These are phyloP conservation scores for Plasmopara viticola DNA, from an alignment of 352 stramenopile genomes.

Conservation along the genomic window DNA sequence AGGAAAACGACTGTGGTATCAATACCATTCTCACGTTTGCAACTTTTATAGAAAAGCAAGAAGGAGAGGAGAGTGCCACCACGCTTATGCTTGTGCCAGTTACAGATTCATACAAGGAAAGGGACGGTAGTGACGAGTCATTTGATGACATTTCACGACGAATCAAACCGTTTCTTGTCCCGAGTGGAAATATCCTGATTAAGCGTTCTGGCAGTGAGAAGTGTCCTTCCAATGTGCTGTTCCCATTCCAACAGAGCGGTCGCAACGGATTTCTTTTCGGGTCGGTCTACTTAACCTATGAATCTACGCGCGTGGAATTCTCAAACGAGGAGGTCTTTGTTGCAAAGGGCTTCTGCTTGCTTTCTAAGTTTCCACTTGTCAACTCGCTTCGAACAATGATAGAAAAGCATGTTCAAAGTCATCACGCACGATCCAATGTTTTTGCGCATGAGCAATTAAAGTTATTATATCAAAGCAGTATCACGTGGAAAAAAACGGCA, in stretches of 20 bases:
- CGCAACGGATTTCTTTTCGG: constrained; percentile 68
- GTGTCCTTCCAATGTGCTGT: constrained; percentile 50
- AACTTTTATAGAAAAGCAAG: constrained; percentile 54
- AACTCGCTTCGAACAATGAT: constrained; percentile 50
- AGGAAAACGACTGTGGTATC: constrained; percentile 30
- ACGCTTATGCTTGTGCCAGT: constrained; percentile 58
- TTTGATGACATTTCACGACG: constrained; percentile 53
- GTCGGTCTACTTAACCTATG: constrained; percentile 74
- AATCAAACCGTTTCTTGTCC: constrained; percentile 69
- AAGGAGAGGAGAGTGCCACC: constrained; percentile 26
- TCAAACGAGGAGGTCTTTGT: constrained; percentile 45
- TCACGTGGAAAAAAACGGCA: constrained; percentile 31
- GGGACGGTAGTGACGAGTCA: constrained; percentile 15
- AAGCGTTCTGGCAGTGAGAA: constrained; percentile 24
- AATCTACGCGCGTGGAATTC: constrained; percentile 36
- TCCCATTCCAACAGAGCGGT: constrained; percentile 74
- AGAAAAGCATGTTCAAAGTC: constrained; percentile 40
- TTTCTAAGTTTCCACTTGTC: constrained; percentile 60
- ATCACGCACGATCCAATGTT: constrained; percentile 29
- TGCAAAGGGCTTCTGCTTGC: constrained; percentile 61
- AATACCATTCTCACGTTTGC: constrained; percentile 66
- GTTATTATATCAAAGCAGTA: constrained; percentile 35
- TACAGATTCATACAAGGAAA: constrained; percentile 25
- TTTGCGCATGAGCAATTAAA: constrained; percentile 43
- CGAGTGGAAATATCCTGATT: constrained; percentile 50